Conservation (phyloP, 2,329 filamentous ascomycete genomes). For the Pseudogymnoascus sp. region DNA sequence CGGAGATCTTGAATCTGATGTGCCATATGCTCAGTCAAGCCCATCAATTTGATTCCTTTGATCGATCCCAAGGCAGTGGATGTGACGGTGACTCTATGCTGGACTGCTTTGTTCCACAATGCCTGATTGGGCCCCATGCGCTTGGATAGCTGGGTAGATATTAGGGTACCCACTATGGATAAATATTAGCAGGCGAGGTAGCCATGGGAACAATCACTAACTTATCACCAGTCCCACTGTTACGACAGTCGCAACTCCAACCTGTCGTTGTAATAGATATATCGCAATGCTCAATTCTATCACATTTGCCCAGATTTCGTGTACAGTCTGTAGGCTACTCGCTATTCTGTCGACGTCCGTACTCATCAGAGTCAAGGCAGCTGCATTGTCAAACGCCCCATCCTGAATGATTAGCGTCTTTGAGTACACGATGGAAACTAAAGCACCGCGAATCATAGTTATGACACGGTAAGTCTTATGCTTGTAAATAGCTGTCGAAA, state of each 20-base stretch:
- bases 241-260: conserved; percentile 22
- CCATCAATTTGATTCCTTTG: conserved; percentile 36
- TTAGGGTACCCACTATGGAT: neutral
- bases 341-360: conserved; percentile 32
- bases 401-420: conserved; percentile 33
- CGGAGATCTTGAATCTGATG: neutral
- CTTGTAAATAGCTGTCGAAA: conserved; percentile 16
- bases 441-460: conserved; percentile 34
- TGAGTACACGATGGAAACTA: conserved; percentile 42
- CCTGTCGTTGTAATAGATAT: conserved; percentile 30
- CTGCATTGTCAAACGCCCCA: conserved; percentile 26
- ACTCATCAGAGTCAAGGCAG: conserved; percentile 39
- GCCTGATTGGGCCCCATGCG: neutral
- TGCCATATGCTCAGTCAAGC: conserved; percentile 23
- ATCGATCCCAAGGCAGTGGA: conserved; percentile 32
- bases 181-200: neutral
- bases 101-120: conserved; percentile 31
- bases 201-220: neutral
- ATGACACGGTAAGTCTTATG: conserved; percentile 35
- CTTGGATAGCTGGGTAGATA: conserved; percentile 3
- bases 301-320: conserved; percentile 34
- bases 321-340: conserved; percentile 22
- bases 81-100: conserved; percentile 32
- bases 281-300: conserved; percentile 33
- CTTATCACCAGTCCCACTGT: neutral